phyloP scores from a whole-genome alignment of 352 stramenopile species.

The Globisporangium barbulae region DNA sequence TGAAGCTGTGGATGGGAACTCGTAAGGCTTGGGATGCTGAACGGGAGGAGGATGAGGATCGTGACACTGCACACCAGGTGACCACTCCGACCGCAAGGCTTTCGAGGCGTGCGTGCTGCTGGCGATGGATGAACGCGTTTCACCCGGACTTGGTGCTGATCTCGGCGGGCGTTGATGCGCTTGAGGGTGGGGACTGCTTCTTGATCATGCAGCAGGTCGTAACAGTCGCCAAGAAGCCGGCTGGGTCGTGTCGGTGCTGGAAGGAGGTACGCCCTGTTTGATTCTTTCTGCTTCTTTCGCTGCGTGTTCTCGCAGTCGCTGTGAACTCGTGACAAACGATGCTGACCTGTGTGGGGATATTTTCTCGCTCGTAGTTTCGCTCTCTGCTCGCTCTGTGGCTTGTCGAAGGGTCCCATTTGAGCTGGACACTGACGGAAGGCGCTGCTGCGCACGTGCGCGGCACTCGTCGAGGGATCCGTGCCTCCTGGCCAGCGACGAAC shows the following conservation, averaged over 20 bases:
- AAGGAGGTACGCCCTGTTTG: slow-evolving; percentile 6
- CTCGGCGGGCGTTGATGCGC: slow-evolving; percentile 94
- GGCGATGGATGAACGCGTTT: slow-evolving; percentile 74
- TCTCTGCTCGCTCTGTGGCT: neutral
- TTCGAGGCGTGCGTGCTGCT: slow-evolving; percentile 79
- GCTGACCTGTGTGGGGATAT: neutral
- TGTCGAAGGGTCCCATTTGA: slow-evolving; percentile 26
- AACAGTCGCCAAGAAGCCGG: slow-evolving; percentile 2
- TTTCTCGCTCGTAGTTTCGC: neutral
- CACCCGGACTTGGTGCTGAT: slow-evolving; percentile 93
- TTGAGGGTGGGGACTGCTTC: slow-evolving; percentile 35
- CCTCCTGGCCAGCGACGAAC: neutral
- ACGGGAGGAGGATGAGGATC: too few relatives aligned
- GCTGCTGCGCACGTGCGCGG: slow-evolving; percentile 20
- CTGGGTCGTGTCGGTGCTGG: slow-evolving; percentile 10
- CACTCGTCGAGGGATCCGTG: slow-evolving; percentile 10
- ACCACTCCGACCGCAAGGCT: slow-evolving; percentile 30
- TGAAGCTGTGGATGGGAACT: too few relatives aligned
- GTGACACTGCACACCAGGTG: too few relatives aligned
- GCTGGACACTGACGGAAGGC: slow-evolving; percentile 21
- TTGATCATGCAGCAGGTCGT: slow-evolving; percentile 16
- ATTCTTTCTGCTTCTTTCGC: neutral
- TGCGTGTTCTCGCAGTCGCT: neutral
- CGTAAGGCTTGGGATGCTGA: too few relatives aligned
- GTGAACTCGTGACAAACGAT: neutral